Conservation (phyloP, 169 alveolate genomes). For the Perkinsus marinus region DNA sequence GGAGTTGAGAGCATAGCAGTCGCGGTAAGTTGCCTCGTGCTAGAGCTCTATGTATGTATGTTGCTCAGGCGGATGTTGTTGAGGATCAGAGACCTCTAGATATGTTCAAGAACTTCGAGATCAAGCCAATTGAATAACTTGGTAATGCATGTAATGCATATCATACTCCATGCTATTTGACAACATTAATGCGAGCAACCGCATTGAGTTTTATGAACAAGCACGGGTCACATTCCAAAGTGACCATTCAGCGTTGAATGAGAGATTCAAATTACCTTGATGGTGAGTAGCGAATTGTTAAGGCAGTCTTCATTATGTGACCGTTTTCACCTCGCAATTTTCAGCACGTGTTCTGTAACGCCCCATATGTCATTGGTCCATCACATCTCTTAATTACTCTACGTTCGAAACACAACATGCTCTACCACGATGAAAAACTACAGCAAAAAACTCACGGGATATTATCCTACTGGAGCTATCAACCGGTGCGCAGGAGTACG, state of each 20-base stretch:
- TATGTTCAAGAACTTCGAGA: neutral
- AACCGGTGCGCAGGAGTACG: neutral
- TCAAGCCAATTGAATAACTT: neutral
- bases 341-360: too few species aligned
- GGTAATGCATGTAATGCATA: neutral
- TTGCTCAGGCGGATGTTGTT: neutral
- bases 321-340: too few species aligned
- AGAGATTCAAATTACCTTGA: too few species aligned
- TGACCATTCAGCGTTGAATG: too few species aligned
- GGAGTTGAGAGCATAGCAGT: constrained; percentile 16
- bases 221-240: too few species aligned
- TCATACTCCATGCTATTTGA: too few species aligned
- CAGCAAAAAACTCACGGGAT: neutral
- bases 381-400: too few species aligned
- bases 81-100: neutral
- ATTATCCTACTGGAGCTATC: neutral
- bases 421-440: neutral
- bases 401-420: neutral
- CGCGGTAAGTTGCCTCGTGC: constrained; percentile 1
- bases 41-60: neutral
- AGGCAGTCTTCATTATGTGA: too few species aligned
- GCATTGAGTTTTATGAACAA: too few species aligned
- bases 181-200: too few species aligned
- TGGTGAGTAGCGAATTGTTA: too few species aligned
- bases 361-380: too few species aligned